phyloP scores from a whole-genome alignment of 768 basidiomycete species.

The Tricholoma flavovirens region DNA sequence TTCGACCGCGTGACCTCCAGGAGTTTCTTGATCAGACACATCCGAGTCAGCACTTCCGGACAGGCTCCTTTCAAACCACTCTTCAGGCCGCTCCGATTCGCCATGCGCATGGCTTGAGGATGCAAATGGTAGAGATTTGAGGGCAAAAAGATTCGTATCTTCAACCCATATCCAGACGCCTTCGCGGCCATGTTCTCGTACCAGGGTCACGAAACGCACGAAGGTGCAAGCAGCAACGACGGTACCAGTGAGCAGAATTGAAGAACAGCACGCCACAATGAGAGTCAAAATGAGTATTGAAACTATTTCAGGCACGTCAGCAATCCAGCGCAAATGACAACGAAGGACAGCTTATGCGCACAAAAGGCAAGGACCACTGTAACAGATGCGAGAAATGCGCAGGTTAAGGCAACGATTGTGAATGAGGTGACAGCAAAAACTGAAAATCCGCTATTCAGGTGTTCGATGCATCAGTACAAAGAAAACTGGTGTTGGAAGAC shows the following conservation, averaged over 20 bases:
- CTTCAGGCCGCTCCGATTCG: not conserved
- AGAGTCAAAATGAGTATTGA: conserved; percentile 27
- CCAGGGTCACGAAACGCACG: conserved; percentile 27
- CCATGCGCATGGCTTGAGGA: not conserved
- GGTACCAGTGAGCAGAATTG: conserved; percentile 28
- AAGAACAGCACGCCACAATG: conserved; percentile 25
- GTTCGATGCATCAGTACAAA: not conserved
- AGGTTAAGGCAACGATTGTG: conserved; percentile 29
- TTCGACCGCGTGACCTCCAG: conserved; percentile 2
- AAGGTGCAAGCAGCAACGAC: conserved; percentile 26
- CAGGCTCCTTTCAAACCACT: not conserved
- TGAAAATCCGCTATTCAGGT: conserved; percentile 19
- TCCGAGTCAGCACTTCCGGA: not conserved
- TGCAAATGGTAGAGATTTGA: conserved; percentile 1
- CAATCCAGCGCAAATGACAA: not conserved
- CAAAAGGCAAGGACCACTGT: conserved; percentile 25
- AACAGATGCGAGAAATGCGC: conserved; percentile 25
- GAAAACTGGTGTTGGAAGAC: not conserved
- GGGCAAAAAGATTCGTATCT: conserved; percentile 14
- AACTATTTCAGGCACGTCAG: conserved; percentile 18
- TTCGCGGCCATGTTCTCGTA: conserved; percentile 27
- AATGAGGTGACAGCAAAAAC: conserved; percentile 30
- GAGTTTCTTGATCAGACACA: not conserved
- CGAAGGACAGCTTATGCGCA: conserved; percentile 13
- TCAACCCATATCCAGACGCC: conserved; percentile 23